Base-by-base conservation (phyloP, 164 flowering plant genomes). In the Sextonia rubra region DNA sequence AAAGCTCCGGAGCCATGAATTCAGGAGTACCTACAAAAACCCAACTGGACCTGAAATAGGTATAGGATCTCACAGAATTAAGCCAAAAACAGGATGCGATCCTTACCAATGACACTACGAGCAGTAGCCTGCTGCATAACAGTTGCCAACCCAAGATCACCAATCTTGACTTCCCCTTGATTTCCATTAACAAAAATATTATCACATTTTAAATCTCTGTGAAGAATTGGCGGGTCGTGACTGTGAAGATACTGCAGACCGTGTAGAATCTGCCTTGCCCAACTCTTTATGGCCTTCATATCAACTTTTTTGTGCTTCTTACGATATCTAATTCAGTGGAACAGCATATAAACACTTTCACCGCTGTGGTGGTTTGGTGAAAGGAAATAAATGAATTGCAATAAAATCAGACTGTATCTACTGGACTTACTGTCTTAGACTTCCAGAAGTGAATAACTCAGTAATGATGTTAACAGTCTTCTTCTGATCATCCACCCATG, bases 401-500 rank as follows among this genome's bases (percentile, higher is more conserved):
- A 55, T 37, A 5, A 37, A 37, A 37, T 37, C 8, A 9, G 44
- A 7, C 8, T 37, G 44, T 37, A 37, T 37, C 44, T 1, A 73
- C 60, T 3, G 47, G 30, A 88, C 94, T 86, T 80, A 90, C 97
- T 83, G 90, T 68, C 93, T 86, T 79, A 93, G 77, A 77, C 85
- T 91, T 64, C 98, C 98, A 30, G 98, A 93, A 64, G 91, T 91
- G 77, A 93, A 93, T 64, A 91, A 74, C 83, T 93, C 98, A 1
- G 98, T 91, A 24, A 93, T 91, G 83, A 91, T 83, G 80, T 93
- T 93, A 30, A 93, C 80, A 11, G 92, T 90, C 80, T 85, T 88
- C 65, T 81, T 84, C 78, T 79, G 74, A 62, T 91, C 89, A 81
- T 91, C 95, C 61, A 93, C 86, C 98, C 98, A 91, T 55, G 91